Conservation (phyloP, 129 eudicot genomes). For the Lonicera japonica region DNA sequence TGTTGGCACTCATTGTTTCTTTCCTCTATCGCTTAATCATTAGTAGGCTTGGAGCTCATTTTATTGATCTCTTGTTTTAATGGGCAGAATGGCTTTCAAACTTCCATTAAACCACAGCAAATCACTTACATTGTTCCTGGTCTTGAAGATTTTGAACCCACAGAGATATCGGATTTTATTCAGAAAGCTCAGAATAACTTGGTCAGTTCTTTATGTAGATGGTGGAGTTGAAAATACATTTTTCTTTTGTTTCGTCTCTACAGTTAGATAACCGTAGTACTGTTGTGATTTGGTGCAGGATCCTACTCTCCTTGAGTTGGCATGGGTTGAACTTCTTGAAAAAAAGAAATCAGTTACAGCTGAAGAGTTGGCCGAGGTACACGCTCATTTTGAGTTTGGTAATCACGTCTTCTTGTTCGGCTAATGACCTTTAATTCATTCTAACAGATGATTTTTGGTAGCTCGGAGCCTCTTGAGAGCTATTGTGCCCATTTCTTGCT, state of each 20-base stretch:
- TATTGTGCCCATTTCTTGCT: conserved; percentile 87
- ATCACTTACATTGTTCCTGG: conserved; percentile 93
- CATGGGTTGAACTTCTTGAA: conserved; percentile 96
- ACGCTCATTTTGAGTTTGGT: background rate
- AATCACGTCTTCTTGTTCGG: conserved; percentile 16
- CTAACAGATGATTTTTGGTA: conserved; percentile 94
- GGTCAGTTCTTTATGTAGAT: conserved; percentile 37
- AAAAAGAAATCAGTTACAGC: conserved; percentile 67
- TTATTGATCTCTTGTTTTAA: conserved; percentile 13
- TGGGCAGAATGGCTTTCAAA: conserved; percentile 73
- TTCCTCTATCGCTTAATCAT: background rate
- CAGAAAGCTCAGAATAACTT: conserved; percentile 73
- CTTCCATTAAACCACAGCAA: conserved; percentile 94
- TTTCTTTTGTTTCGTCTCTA: background rate
- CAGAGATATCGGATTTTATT: conserved; percentile 59
- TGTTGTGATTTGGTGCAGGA: conserved; percentile 48
- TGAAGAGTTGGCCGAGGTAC: conserved; percentile 93
- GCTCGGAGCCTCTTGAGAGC: conserved; percentile 87
- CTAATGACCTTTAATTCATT: conserved; percentile 28
- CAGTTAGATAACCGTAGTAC: background rate
- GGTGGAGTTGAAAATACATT: background rate
- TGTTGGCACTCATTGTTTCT: conserved; percentile 3
- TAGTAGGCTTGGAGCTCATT: conserved; percentile 4
- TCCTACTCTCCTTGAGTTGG: conserved; percentile 86
- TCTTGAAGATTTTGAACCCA: conserved; percentile 50